A percentile compares a stretch with the other conserved stretches of the same genome.
These are phyloP conservation scores for Melastoma candidum DNA, from an alignment of 441 rosid species.

Conservation along the genomic window DNA sequence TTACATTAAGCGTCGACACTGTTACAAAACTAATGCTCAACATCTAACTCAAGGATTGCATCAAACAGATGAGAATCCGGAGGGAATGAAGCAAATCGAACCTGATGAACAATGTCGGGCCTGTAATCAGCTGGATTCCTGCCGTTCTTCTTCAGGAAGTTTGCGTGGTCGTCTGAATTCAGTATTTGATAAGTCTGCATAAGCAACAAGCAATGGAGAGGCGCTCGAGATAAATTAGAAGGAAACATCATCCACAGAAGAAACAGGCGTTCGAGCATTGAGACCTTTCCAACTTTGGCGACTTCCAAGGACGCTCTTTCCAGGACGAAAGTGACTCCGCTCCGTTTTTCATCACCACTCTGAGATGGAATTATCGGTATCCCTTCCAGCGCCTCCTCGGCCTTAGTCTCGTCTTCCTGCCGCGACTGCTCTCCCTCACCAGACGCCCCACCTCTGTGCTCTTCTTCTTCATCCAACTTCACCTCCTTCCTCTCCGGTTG, in stretches of 20 bases:
- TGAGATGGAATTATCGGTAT: constrained; percentile 30
- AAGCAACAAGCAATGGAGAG: not conserved
- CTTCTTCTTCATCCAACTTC: constrained; percentile 12
- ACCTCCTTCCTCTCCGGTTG: constrained; percentile 16
- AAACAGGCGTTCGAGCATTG: no score
- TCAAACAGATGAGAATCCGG: no score
- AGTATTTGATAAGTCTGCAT: constrained; percentile 63
- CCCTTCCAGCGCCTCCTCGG: constrained; percentile 24
- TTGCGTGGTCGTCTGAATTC: constrained; percentile 73
- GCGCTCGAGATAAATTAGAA: no score
- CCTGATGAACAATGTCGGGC: constrained; percentile 82
- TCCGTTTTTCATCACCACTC: constrained; percentile 18
- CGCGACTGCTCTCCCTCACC: constrained; percentile 8
- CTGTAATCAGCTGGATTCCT: constrained; percentile 72
- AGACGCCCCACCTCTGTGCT: constrained; percentile 5
- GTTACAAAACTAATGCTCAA: no score
- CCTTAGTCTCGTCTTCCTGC: constrained; percentile 20
- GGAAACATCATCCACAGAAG: no score
- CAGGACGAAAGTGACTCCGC: constrained; percentile 52
- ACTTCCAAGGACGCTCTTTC: constrained; percentile 80
- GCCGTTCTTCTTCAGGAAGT: constrained; percentile 55
- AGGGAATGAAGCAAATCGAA: constrained; percentile 7
- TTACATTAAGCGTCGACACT: no score
- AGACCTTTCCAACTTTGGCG: constrained; percentile 87
- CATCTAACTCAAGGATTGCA: no score